Conservation (phyloP, 805 yeast genomes). For the Jamesozyma piceae region DNA sequence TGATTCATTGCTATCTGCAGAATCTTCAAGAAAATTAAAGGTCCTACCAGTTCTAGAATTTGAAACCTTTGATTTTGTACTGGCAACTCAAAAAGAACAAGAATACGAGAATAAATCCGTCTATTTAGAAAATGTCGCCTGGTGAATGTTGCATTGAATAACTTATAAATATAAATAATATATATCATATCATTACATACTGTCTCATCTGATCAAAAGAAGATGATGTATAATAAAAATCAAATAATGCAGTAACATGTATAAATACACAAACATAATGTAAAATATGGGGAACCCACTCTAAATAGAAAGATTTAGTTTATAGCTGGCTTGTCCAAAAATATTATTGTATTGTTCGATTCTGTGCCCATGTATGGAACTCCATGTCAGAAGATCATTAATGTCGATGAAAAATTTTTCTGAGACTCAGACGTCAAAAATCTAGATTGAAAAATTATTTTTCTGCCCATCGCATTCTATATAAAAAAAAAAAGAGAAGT, state of each 20-base stretch:
- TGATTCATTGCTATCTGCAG: constrained; percentile 52
- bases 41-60: constrained; percentile 72
- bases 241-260: too few species aligned
- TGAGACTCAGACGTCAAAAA: too few species aligned
- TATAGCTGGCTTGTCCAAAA: too few species aligned
- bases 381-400: too few species aligned
- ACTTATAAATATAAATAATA: not conserved
- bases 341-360: too few species aligned
- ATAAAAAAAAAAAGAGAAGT: not conserved
- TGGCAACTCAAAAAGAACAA: constrained; percentile 5
- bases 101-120: not conserved
- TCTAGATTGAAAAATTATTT: not conserved
- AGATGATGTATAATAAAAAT: too few species aligned
- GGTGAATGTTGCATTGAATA: constrained; percentile 12
- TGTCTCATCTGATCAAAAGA: too few species aligned
- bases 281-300: too few species aligned
- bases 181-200: not conserved
- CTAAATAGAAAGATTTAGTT: too few species aligned
- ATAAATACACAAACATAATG: too few species aligned
- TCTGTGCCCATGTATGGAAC: too few species aligned
- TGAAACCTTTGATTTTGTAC: constrained; percentile 32
- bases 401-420: too few species aligned
- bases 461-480: not conserved
- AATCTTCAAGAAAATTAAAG: constrained; percentile 52
- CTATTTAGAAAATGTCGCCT: constrained; percentile 19